These are phyloP conservation scores for Cucumis cinereus DNA, from an alignment of 306 rosid genomes.

Conservation along the genomic window DNA sequence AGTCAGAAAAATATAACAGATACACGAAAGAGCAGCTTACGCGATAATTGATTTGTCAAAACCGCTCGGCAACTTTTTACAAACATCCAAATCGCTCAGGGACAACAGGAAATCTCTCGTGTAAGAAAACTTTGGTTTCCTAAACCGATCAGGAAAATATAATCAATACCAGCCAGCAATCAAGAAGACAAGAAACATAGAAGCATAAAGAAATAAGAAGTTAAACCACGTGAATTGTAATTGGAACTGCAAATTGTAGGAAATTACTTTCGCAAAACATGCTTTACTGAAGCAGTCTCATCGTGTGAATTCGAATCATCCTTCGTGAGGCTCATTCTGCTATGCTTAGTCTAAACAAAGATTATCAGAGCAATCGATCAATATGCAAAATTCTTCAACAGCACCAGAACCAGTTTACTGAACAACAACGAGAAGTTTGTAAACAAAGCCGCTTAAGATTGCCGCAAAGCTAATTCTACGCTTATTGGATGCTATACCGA, in stretches of 20 bases:
- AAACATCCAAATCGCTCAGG: slow-evolving; percentile 53
- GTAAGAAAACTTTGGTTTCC: slow-evolving; percentile 48
- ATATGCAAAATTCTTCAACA: slow-evolving; percentile 8
- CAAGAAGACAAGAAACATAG: not conserved
- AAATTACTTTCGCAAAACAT: slow-evolving; percentile 45
- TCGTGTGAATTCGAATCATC: slow-evolving; percentile 29
- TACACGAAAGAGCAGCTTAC: slow-evolving; percentile 22
- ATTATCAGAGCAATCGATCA: slow-evolving; percentile 17
- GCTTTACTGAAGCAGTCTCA: slow-evolving; percentile 24
- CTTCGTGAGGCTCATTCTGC: slow-evolving; percentile 62
- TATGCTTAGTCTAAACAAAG: slow-evolving; percentile 14
- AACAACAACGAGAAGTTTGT: not conserved
- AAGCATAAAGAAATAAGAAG: not conserved
- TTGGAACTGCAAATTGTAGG: slow-evolving; percentile 2
- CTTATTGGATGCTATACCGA: not conserved
- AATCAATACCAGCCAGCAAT: slow-evolving; percentile 8
- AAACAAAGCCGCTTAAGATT: not conserved
- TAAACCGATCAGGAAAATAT: slow-evolving; percentile 21
- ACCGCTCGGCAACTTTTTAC: slow-evolving; percentile 68
- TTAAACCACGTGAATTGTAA: not conserved
- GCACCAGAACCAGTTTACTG: slow-evolving; percentile 11
- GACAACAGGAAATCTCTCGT: slow-evolving; percentile 74
- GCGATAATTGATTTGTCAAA: slow-evolving; percentile 64
- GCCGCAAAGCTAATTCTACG: not conserved
- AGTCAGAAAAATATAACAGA: not conserved